Conservation (phyloP, 2,329 filamentous ascomycete genomes). For the Fusarium stilboides region DNA sequence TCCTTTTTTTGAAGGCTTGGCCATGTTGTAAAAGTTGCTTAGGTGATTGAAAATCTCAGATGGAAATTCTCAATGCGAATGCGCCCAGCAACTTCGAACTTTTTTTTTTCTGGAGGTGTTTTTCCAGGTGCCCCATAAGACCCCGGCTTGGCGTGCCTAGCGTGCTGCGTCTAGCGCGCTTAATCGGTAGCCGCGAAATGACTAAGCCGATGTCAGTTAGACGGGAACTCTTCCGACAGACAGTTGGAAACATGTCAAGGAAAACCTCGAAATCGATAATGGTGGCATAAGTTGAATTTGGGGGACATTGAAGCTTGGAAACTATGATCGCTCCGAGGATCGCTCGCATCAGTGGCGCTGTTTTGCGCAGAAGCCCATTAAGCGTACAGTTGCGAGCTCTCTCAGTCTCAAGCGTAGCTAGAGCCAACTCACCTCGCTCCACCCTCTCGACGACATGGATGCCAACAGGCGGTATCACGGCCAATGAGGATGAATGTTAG, state of each 20-base stretch:
- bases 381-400: conserved; percentile 41
- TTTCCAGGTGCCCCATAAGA: conserved; percentile 33
- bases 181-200: conserved; percentile 22
- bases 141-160: too few relatives aligned
- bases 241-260: conserved; percentile 18
- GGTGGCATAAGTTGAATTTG: conserved; percentile 1
- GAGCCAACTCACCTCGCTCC: conserved; percentile 48
- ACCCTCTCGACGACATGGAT: conserved; percentile 82
- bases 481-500: conserved; percentile 68
- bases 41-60: conserved; percentile 33
- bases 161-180: conserved; percentile 41
- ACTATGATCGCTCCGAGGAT: conserved; percentile 40
- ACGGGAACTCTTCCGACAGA: conserved; percentile 23
- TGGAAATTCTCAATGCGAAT: conserved; percentile 40
- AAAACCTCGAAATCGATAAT: conserved; percentile 5
- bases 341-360: conserved; percentile 24
- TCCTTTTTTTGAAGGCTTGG: conserved; percentile 58
- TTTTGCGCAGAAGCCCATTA: conserved; percentile 18
- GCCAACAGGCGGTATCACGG: conserved; percentile 79
- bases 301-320: neutral
- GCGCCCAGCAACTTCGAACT: conserved; percentile 36
- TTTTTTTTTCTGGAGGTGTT: conserved; percentile 46
- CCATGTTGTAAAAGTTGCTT: conserved; percentile 45
- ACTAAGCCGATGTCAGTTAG: conserved; percentile 22
- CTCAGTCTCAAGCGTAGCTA: conserved; percentile 55